A percentile compares a stretch with the other conserved stretches of the same genome.
These are phyloP conservation scores for Solanum hybrid DNA, from an alignment of 305 asterid species.

Conservation along the genomic window DNA sequence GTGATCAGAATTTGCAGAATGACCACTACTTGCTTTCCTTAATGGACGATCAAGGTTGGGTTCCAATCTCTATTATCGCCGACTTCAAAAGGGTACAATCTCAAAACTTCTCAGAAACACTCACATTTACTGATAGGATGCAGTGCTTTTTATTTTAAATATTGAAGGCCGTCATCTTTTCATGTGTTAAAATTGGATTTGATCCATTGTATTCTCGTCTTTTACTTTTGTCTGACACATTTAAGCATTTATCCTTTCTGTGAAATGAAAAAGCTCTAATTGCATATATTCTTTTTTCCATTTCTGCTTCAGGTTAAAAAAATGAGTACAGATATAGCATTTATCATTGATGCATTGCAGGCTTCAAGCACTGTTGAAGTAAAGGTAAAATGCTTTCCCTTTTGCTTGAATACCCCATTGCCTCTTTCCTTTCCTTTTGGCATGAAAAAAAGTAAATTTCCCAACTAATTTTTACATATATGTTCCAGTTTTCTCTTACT, in stretches of 20 bases:
- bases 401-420: neutral
- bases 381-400: conserved; percentile 39
- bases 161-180: neutral
- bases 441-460: neutral
- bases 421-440: neutral
- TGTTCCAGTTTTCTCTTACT: neutral
- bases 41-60: conserved; percentile 96
- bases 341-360: conserved; percentile 69
- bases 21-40: conserved; percentile 67
- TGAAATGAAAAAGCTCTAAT: neutral
- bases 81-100: conserved; percentile 65
- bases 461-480: neutral
- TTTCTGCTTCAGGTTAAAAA: conserved; percentile 54
- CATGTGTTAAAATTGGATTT: neutral
- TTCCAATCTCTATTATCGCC: conserved; percentile 58
- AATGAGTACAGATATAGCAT: conserved; percentile 59
- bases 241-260: neutral
- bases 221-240: neutral
- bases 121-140: neutral
- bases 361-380: conserved; percentile 74
- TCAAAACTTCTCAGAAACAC: neutral
- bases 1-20: conserved; percentile 68
- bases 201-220: neutral
- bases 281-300: neutral
- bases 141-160: neutral